These are phyloP conservation scores for Metrosideros polymorpha DNA, from an alignment of 441 rosid species.

Conservation along the genomic window DNA sequence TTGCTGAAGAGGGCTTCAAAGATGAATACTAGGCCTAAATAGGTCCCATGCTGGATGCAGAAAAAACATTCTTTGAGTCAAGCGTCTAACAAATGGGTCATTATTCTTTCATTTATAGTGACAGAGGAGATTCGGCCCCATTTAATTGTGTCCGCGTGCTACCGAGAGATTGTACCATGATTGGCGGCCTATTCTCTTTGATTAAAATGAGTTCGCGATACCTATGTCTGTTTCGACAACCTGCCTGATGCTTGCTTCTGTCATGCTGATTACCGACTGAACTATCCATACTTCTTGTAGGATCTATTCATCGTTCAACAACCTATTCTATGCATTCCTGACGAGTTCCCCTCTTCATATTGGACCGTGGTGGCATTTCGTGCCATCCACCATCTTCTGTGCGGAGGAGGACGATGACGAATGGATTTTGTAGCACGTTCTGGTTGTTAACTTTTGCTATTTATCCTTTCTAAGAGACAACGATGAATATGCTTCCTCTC, in stretches of 20 bases:
- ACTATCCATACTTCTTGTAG: background rate
- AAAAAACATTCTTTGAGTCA: background rate
- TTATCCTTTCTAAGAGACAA: background rate
- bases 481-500: background rate
- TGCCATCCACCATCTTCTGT: background rate
- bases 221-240: background rate
- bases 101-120: background rate
- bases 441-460: background rate
- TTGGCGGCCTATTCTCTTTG: background rate
- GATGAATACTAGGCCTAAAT: background rate
- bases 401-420: background rate
- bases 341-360: background rate
- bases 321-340: background rate
- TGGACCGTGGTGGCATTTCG: background rate
- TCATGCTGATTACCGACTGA: background rate
- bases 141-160: background rate
- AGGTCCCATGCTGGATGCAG: background rate
- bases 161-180: background rate
- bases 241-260: background rate
- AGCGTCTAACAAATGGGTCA: background rate
- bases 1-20: background rate
- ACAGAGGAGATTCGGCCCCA: background rate
- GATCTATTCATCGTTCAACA: background rate
- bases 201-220: background rate
- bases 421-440: background rate